Evolutionary conservation across 2,329 filamentous ascomycete genomes (phyloP).

Genomic region (Seiridium unicorne): DNA sequence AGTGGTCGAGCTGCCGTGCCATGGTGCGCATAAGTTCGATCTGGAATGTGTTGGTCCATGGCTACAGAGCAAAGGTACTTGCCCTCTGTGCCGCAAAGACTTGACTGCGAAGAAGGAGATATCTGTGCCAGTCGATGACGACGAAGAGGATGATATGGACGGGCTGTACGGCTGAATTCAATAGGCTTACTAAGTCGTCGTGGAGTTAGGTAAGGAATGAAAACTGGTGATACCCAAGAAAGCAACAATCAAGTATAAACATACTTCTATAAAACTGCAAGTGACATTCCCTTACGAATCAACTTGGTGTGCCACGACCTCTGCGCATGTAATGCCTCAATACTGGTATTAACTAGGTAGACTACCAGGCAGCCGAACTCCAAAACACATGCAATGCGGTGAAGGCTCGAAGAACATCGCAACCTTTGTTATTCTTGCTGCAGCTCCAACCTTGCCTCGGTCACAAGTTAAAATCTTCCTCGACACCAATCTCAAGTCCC

Average conservation of each 20-base stretch:
- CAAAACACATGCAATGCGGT: background rate
- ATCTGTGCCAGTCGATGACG: slow-evolving; percentile 42
- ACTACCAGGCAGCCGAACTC: slow-evolving; percentile 7
- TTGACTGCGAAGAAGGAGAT: slow-evolving; percentile 53
- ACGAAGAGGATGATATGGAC: slow-evolving; percentile 53
- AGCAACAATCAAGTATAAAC: background rate
- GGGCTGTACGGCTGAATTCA: slow-evolving; percentile 41
- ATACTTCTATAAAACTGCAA: too few species aligned
- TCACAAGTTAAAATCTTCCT: background rate
- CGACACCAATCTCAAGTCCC: slow-evolving; percentile 23
- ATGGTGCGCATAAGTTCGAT: slow-evolving; percentile 56
- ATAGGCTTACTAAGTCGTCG: too few species aligned
- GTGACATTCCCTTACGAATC: too few species aligned
- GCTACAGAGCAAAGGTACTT: slow-evolving; percentile 63
- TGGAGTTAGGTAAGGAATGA: background rate
- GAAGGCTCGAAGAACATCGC: background rate
- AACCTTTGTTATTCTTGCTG: background rate
- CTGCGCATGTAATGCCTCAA: too few species aligned
- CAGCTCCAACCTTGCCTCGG: background rate
- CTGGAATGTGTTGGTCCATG: slow-evolving; percentile 68
- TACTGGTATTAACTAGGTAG: background rate
- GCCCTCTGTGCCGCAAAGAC: slow-evolving; percentile 62
- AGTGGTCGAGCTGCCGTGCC: slow-evolving; percentile 63
- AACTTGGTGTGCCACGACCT: too few species aligned
- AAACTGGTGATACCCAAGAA: slow-evolving; percentile 15